Base-by-base conservation (phyloP, 352 stramenopile genomes). In the Globisporangium spiculum region DNA sequence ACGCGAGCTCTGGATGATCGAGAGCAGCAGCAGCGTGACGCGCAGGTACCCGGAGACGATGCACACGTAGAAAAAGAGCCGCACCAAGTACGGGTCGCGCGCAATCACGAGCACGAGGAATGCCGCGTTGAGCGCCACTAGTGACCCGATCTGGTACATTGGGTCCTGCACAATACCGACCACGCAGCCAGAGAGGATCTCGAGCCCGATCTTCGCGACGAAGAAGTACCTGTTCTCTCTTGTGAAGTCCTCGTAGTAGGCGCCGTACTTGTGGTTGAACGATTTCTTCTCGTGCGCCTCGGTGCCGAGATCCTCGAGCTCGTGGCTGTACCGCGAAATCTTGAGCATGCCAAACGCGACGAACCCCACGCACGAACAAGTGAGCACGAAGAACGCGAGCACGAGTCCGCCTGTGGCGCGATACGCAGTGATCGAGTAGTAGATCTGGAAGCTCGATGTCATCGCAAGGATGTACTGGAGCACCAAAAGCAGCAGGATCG, bases 141-240 rank as follows among this genome's bases (percentile, higher is more conserved):
- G 71, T 9, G 81, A 12, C 10, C 61, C 72, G 62, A 87, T 78
- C 65, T 89, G 78, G 26, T 73, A 5, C 65, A 83, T 74, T 20
- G 61, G 67, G 48, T 81, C 70, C 26, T 72, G 68, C 22, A 79
- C 68, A 1, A 68, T 70, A 22, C 71, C 80, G 1, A 86, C 66
- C 9, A 86, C 68, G 3, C 68, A 77, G 1, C 80, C 80, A 0
- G 75, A 85, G 27, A 70, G 71, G 27, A 79, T 70, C 60, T 86
- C 80, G 30, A 85, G 73, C 3, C 74, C 62, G 66, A 86, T 67
- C 60, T 83, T 86, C 12, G 69, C 68, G 38, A 84, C 67, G 57
- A 86, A 86, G 34, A 86, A 89, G 60, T 82, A 86, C 50, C 65
- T 34, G 71, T 85, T 89, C 30, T 73, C 66, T n/a, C 71, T 63